Base-by-base conservation (phyloP, 2,329 filamentous ascomycete genomes). In the Thelonectria olida region DNA sequence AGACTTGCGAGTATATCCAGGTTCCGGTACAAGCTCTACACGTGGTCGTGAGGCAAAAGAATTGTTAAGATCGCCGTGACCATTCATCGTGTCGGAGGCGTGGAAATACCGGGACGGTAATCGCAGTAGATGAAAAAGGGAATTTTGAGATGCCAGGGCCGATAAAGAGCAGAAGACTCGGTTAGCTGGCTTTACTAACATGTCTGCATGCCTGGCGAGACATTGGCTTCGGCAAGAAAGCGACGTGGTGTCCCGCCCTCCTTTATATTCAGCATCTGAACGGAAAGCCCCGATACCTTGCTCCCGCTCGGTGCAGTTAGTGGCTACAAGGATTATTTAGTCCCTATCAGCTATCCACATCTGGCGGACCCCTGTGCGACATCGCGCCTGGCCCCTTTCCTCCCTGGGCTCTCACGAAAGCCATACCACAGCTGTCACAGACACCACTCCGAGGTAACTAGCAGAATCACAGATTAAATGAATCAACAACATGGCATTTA, bases 11-110 rank as follows among this genome's bases (percentile, higher is more conserved):
- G 36, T 45, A 49, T 75, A 75, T 7, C 48, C 57, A 17, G 69
- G 54, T 36, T 76, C 71, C n/a, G 53, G 44, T 7, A 22, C 47
- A 38, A 68, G 63, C 27, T 66, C 64, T 2, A 67, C 48, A 2
- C 28, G 23, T 20, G 65, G 27, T 31, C 74, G 69, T 17, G 60
- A 59, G 27, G 71, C 74, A 39, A 68, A 58, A n/a, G 65, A 61
- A 62, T 77, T 77, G 65, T 76, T 76, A 23, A 77, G 47, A 58
- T 77, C 74, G 15, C 74, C 73, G 57, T 75, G 67, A 10, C 66
- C 66, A 17, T 66, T 68, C 69, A 70, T 71, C 13, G 13, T 23
- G 45, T 44, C 7, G 7, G 51, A 47, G 12, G n/a, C 8, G 41
- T 54, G 10, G 27, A 47, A 25, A 27, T 13, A 12, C 27, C 51